Percentiles rank a stretch among this genome's conserved stretches.
phyloP scores from a whole-genome alignment of 2,329 filamentous ascomycete genomes.

The Neofusicoccum parvum region DNA sequence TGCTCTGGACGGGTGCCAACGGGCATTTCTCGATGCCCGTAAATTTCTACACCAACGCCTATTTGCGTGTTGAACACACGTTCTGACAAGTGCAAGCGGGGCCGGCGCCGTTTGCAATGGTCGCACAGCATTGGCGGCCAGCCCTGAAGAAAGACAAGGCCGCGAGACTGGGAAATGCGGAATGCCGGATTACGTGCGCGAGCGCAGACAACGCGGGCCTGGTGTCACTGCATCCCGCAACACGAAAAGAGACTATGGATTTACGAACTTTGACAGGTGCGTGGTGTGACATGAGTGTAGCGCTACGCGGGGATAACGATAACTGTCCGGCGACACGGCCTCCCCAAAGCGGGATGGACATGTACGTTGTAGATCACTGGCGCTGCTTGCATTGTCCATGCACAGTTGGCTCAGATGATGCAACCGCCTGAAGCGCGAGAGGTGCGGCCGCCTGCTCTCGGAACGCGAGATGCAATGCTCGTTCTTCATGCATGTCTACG shows the following conservation, averaged over 20 bases:
- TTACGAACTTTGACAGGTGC: background rate
- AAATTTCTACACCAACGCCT: background rate
- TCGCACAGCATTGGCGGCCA: background rate
- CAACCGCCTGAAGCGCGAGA: background rate
- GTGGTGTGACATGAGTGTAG: too few species aligned
- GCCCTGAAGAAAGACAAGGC: constrained; percentile 10
- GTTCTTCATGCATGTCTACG: background rate
- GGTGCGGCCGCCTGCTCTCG: background rate
- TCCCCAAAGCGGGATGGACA: too few species aligned
- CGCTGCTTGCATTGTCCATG: background rate
- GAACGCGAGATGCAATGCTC: background rate
- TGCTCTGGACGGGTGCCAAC: background rate
- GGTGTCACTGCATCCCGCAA: background rate
- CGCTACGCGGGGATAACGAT: too few species aligned
- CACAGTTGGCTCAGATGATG: background rate
- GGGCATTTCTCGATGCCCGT: too few species aligned
- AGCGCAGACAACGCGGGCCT: background rate
- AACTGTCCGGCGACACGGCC: too few species aligned
- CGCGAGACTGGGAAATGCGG: background rate
- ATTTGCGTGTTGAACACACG: too few species aligned
- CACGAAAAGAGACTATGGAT: background rate
- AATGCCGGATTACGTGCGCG: background rate
- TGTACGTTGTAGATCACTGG: background rate
- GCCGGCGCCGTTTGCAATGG: background rate
- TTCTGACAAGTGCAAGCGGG: background rate